Conservation (phyloP, 2,329 filamentous ascomycete species). For the Epichloe sp. region DNA sequence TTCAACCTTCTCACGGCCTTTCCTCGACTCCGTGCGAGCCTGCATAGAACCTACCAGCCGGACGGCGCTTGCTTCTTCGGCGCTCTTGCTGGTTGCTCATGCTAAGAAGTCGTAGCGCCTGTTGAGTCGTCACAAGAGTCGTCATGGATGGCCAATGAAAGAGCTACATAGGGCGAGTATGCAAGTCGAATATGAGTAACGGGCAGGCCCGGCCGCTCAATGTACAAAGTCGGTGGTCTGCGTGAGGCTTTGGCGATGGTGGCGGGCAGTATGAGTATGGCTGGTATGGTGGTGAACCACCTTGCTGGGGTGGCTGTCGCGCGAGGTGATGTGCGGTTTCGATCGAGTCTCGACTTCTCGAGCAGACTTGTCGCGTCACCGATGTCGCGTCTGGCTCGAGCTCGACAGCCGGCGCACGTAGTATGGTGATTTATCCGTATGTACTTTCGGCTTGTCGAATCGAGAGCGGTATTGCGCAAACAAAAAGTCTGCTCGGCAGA, state of each 20-base stretch:
- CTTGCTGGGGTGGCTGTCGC: conserved; percentile 6
- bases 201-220: neutral
- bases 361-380: conserved; percentile 5
- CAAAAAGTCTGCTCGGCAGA: neutral
- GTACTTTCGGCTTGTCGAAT: neutral
- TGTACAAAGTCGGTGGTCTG: neutral
- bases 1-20: neutral
- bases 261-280: neutral
- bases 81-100: conserved; percentile 53
- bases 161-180: conserved; percentile 5
- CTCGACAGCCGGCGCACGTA: conserved; percentile 3
- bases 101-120: conserved; percentile 54
- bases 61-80: conserved; percentile 49
- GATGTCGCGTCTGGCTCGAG: conserved; percentile 3
- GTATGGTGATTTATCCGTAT: neutral
- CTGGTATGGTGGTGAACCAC: conserved; percentile 1
- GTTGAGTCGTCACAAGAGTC: conserved; percentile 51
- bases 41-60: conserved; percentile 36
- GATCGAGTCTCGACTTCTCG: neutral
- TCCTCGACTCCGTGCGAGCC: neutral
- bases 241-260: neutral
- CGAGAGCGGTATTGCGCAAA: neutral
- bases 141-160: conserved; percentile 48
- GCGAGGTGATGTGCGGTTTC: neutral
- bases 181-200: neutral